Evolutionary conservation across 192 early-diverging fungal genomes (phyloP), one percentile per base, ranked within the genome.

Genomic region (Bifiguratus adelaidae): DNA sequence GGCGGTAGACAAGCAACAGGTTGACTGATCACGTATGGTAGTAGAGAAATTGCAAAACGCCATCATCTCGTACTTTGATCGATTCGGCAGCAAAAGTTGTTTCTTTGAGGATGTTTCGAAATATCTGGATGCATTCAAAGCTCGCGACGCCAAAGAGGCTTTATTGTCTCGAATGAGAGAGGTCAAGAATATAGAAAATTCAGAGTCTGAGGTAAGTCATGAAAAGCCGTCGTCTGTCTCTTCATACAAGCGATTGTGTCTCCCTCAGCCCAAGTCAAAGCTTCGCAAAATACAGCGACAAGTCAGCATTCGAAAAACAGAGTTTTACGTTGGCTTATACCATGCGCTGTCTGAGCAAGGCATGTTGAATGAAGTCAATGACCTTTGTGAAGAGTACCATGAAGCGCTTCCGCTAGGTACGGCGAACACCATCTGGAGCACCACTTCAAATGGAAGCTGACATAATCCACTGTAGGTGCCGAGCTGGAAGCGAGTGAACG

Each of bases 91-190:
- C 15, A 78, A 74, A 38, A 53, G 68, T 2, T 79, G 77, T 46
- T 86, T 80, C 42, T 87, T 87, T 60, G 85, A 88, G 48, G 88
- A 91, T 58, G 53, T 91, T 18, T 64, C 67, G 5, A 41, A 57
- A 16, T 87, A 84, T 56, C 50, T 83, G 23, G 13, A 49, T 8
- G 45, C 37, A 12, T 28, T 83, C 42, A n/a, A n/a, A n/a, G n/a
- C n/a, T n/a, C n/a, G n/a, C 0, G 34, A 49, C 26, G 16, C 23
- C 1, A 53, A 65, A 27, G 48, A 35, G 1, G 51, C 67, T 13
- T n/a, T n/a, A n/a, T n/a, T n/a, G n/a, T n/a, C n/a, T n/a, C n/a
- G n/a, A n/a, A n/a, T n/a, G n/a, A n/a, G n/a, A n/a, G n/a, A n/a
- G n/a, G n/a, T n/a, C n/a, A 2, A 41, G 20, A 11, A 37, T 13